These are phyloP conservation scores for Articulospora tetracladia DNA, from an alignment of 495 filamentous ascomycete species.

Conservation along the genomic window DNA sequence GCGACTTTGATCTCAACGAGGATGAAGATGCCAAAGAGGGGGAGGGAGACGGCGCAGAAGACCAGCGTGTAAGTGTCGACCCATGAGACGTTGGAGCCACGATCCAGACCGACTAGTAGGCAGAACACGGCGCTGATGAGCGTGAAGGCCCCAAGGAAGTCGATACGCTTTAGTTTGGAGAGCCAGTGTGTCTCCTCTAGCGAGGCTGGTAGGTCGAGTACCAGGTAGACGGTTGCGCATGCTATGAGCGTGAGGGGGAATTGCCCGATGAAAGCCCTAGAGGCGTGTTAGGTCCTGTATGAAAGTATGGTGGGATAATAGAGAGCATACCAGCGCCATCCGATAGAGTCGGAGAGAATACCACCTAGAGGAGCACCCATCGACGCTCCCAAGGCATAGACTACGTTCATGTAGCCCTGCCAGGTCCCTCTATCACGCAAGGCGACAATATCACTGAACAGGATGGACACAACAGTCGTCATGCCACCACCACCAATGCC, in stretches of 20 bases:
- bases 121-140: slow-evolving; percentile 69
- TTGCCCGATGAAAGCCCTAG: slow-evolving; percentile 69
- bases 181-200: slow-evolving; percentile 40
- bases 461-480: slow-evolving; percentile 74
- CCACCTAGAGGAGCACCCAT: slow-evolving; percentile 76
- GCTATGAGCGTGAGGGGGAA: slow-evolving; percentile 67
- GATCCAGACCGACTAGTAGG: slow-evolving; percentile 73
- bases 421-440: slow-evolving; percentile 74
- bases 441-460: slow-evolving; percentile 73
- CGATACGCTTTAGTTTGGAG: slow-evolving; percentile 62
- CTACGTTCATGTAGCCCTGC: slow-evolving; percentile 81
- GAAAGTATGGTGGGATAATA: too few species aligned
- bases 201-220: slow-evolving; percentile 55
- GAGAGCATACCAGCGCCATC: slow-evolving; percentile 75
- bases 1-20: slow-evolving; percentile 71
- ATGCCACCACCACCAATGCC: slow-evolving; percentile 85
- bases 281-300: too few species aligned
- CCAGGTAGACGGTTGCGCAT: slow-evolving; percentile 56
- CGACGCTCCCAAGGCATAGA: slow-evolving; percentile 67
- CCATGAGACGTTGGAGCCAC: slow-evolving; percentile 75
- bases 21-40: slow-evolving; percentile 64
- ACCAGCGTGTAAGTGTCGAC: slow-evolving; percentile 52
- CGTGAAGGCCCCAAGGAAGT: slow-evolving; percentile 71
- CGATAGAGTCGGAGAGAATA: slow-evolving; percentile 67
- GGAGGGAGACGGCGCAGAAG: slow-evolving; percentile 51